These are phyloP conservation scores for Lentinula raphanica DNA, from an alignment of 768 basidiomycete genomes.

Conservation along the genomic window DNA sequence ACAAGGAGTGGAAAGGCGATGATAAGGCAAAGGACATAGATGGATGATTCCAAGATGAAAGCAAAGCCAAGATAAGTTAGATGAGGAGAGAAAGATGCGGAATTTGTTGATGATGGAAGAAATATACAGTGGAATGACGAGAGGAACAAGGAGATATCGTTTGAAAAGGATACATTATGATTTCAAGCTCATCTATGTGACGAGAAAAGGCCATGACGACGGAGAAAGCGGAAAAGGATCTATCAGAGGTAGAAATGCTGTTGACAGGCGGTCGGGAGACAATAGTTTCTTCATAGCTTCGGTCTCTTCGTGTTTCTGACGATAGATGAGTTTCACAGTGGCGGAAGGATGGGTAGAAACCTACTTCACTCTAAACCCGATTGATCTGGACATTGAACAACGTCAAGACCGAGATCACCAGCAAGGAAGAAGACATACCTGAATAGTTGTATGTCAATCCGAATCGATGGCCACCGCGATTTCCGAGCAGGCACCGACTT, in stretches of 20 bases:
- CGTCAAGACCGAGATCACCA: neutral
- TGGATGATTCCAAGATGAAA: neutral
- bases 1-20: too few species aligned
- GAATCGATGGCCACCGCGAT: neutral
- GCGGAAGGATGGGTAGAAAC: neutral
- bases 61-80: neutral
- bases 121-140: neutral
- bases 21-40: neutral
- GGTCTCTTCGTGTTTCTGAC: neutral
- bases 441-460: slow-evolving; percentile 1
- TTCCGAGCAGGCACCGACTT: neutral
- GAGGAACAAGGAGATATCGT: neutral
- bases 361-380: neutral
- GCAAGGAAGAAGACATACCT: neutral
- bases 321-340: neutral
- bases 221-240: neutral
- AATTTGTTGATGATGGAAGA: neutral
- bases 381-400: neutral
- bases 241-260: neutral
- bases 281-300: neutral
- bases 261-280: neutral
- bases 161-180: neutral
- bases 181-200: neutral
- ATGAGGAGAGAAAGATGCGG: neutral
- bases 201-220: neutral